Evolutionary conservation across 2,329 filamentous ascomycete species (phyloP), one percentile per base, ranked within the genome.

Genomic region (Paecilomyces dactylethromorphus): DNA sequence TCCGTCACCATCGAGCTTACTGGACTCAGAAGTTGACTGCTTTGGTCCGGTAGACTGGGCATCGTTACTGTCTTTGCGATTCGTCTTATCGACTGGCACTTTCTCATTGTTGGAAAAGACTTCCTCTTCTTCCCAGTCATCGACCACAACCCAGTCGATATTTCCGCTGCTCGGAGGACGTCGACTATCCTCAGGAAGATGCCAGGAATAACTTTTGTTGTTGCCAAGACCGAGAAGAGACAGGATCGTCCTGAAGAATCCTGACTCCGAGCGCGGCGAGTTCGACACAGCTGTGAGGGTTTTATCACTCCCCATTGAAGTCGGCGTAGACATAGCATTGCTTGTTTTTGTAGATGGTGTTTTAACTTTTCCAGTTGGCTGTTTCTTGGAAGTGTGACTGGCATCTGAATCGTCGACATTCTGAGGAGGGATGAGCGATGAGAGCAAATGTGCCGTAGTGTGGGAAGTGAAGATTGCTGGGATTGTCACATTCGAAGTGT

Each of bases 401-500:
- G 87, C 83, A 59, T 86, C 84, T 58, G 86, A 82, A 62, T 87
- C 83, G 53, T 86, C 80, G 57, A 84, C 84, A 64, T 81, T 84
- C 53, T 87, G 86, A 1, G 85, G 83, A 56, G 92, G 90, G 59
- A 94, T 87, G 61, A 97, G 81, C 7, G 92, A 92, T 1, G 92
- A 96, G 15, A 99, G 82, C 13, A 99, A 81, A 72, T 97, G 93
- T 1, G 94, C 94, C 0, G 93, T 97, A 0, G 92, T 97, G 66
- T 94, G 87, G 0, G 93, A 95, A 0, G 94, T 97, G 74, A 99
- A 99, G 10, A 97, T 82, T 0, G 94, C 91, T 1, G 94, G 92
- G 57, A 99, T 97, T 0, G 91, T 91, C 64, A 97, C 85, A 68
- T 97, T 96, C 33, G 92, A 95, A 3, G 93, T 96, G 70, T 97